Percentiles rank a stretch among this genome's conserved stretches.
Evolutionary conservation across 768 basidiomycete species (phyloP).

Genomic region (Erythrobasidium yunnanense): DNA sequence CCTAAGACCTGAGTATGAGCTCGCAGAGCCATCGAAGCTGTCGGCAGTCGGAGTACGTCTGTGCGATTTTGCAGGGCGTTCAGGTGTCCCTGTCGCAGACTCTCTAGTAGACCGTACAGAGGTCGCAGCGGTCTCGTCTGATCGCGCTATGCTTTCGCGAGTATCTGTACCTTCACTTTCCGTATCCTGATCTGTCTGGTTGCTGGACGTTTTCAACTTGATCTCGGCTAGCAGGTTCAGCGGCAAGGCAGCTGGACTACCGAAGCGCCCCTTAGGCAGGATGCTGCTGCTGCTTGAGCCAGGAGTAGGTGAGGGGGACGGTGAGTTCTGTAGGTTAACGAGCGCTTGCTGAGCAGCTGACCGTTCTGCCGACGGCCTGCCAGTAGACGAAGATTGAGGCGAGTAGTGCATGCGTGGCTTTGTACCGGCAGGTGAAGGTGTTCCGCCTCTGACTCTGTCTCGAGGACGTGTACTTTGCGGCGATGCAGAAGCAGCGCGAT

Average conservation of each 20-base stretch:
- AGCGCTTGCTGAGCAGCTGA: neutral
- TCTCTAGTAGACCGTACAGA: conserved; percentile 6
- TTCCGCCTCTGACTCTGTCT: neutral
- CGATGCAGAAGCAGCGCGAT: conserved; percentile 16
- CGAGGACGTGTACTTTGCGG: conserved; percentile 26
- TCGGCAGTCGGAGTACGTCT: conserved; percentile 6
- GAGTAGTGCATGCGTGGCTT: conserved; percentile 4
- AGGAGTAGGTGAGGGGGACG: too few species aligned
- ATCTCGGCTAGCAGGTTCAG: neutral
- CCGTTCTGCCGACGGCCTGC: neutral
- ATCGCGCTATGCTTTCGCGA: conserved; percentile 7
- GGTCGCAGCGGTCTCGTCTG: conserved; percentile 3
- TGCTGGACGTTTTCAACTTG: neutral
- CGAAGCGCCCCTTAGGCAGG: conserved; percentile 1
- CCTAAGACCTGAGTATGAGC: neutral
- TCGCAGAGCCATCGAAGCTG: neutral
- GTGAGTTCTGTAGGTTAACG: neutral
- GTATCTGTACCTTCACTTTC: conserved; percentile 9
- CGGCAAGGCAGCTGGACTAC: neutral
- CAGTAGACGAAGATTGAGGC: neutral
- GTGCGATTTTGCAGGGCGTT: conserved; percentile 20
- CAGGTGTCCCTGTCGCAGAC: conserved; percentile 6
- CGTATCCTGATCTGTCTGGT: neutral
- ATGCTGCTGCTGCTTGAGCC: neutral
- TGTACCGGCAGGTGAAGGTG: neutral